Evolutionary conservation across 805 yeast species (phyloP).

Genomic region (Candida quercuum): DNA sequence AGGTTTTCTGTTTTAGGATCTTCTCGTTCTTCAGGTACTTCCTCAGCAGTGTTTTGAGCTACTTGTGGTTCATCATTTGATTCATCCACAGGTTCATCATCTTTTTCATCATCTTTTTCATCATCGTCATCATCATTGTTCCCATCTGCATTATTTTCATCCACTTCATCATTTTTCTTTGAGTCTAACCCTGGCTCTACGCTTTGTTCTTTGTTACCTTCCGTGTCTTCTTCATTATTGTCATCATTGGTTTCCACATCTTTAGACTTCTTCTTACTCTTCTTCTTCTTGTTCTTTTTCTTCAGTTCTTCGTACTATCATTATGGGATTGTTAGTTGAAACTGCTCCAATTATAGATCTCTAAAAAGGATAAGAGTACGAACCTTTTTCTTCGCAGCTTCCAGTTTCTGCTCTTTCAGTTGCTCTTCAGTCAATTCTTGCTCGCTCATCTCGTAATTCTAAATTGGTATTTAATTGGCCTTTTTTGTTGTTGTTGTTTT

Average conservation of each 20-base stretch:
- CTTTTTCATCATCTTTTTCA: conserved; percentile 6
- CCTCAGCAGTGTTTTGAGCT: not conserved
- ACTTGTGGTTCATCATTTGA: conserved; percentile 3
- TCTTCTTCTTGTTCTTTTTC: conserved; percentile 46
- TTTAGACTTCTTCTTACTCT: conserved; percentile 23
- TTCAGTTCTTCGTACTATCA: conserved; percentile 58
- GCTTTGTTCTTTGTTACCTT: conserved; percentile 2
- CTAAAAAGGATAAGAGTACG: conserved; percentile 14
- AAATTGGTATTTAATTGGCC: too few species aligned
- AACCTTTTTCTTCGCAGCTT: conserved; percentile 67
- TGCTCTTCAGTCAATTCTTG: conserved; percentile 29
- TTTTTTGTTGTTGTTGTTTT: too few species aligned
- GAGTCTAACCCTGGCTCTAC: conserved; percentile 9
- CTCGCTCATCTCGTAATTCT: too few species aligned
- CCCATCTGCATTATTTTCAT: conserved; percentile 4
- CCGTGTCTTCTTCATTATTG: conserved; percentile 7
- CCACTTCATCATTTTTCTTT: conserved; percentile 5
- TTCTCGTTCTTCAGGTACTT: not conserved
- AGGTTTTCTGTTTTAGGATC: not conserved
- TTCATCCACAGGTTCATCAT: conserved; percentile 5
- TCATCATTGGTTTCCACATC: conserved; percentile 14
- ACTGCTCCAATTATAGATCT: too few species aligned
- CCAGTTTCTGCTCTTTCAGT: conserved; percentile 55
- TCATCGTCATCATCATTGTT: conserved; percentile 4
- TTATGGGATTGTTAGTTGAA: not conserved